Conservation (phyloP, 2,329 filamentous ascomycete genomes). For the Huntiella decipiens region DNA sequence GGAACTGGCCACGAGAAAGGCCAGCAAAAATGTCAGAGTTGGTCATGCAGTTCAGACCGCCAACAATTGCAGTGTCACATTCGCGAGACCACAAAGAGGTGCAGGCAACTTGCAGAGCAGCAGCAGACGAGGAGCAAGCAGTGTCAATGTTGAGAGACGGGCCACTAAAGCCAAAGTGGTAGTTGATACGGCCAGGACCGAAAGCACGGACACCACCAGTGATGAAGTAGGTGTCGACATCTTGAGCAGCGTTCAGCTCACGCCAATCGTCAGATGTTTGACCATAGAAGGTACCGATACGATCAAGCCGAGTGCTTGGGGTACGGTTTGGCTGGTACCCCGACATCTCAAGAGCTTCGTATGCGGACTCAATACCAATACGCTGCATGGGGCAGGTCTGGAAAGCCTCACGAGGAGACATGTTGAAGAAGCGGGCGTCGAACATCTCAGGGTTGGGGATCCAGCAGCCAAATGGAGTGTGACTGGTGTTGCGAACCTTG, state of each 20-base stretch:
- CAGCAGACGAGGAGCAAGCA: conserved; percentile 56
- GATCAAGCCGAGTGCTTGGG: conserved; percentile 37
- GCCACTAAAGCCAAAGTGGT: conserved; percentile 59
- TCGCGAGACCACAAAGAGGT: conserved; percentile 56
- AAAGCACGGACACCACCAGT: conserved; percentile 32
- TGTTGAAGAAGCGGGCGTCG: conserved; percentile 65
- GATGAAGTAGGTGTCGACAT: conserved; percentile 38
- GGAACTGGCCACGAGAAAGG: conserved; percentile 56
- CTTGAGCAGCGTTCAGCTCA: conserved; percentile 56
- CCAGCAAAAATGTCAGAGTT: conserved; percentile 67
- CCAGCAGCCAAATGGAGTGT: conserved; percentile 52
- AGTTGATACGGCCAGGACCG: conserved; percentile 46
- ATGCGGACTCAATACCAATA: conserved; percentile 53
- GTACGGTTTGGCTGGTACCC: conserved; percentile 51
- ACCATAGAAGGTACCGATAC: conserved; percentile 56
- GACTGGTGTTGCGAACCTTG: conserved; percentile 47
- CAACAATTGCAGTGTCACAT: conserved; percentile 63
- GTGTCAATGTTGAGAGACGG: conserved; percentile 58
- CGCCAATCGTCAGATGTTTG: conserved; percentile 62
- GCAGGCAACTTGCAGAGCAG: conserved; percentile 51
- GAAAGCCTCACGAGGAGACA: conserved; percentile 58
- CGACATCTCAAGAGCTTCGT: conserved; percentile 62
- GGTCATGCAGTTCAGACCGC: conserved; percentile 59
- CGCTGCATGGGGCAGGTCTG: conserved; percentile 62
- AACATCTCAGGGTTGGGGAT: conserved; percentile 54